Conservation (phyloP, 148 eudicot genomes). For the Rheum nobile region DNA sequence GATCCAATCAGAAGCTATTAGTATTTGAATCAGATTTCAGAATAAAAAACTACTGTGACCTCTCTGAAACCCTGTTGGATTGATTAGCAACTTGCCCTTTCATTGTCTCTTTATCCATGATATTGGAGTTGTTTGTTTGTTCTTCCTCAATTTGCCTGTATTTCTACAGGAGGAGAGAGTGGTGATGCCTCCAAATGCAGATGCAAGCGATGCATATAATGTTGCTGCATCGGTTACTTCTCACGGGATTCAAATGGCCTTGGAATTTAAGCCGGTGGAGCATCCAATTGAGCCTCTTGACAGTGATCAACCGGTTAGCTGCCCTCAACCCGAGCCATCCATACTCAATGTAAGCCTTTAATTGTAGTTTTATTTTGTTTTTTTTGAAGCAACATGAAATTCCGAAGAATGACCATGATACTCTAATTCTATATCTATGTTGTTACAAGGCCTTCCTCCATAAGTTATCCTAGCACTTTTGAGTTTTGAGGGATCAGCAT, state of each 20-base stretch:
- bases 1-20: not conserved
- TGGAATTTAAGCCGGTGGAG: slow-evolving; percentile 82
- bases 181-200: slow-evolving; percentile 31
- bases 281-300: slow-evolving; percentile 74
- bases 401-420: not conserved
- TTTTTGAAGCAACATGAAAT: no score
- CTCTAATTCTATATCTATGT: not conserved
- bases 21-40: not conserved
- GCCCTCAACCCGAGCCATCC: slow-evolving; percentile 88
- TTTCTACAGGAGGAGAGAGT: slow-evolving; percentile 37
- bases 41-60: not conserved
- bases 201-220: slow-evolving; percentile 18
- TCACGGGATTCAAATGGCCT: slow-evolving; percentile 54
- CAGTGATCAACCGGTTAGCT: slow-evolving; percentile 66
- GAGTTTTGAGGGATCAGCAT: not conserved
- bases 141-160: not conserved
- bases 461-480: not conserved
- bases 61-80: not conserved
- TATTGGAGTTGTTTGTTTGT: not conserved
- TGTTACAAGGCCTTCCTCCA: not conserved
- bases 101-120: not conserved
- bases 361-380: not conserved
- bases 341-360: slow-evolving; percentile 66
- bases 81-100: not conserved
- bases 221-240: slow-evolving; percentile 15